Percentiles rank a stretch among this genome's conserved stretches.
These are phyloP conservation scores for Xylaria sp. DNA, from an alignment of 2,329 filamentous ascomycete species.

Conservation along the genomic window DNA sequence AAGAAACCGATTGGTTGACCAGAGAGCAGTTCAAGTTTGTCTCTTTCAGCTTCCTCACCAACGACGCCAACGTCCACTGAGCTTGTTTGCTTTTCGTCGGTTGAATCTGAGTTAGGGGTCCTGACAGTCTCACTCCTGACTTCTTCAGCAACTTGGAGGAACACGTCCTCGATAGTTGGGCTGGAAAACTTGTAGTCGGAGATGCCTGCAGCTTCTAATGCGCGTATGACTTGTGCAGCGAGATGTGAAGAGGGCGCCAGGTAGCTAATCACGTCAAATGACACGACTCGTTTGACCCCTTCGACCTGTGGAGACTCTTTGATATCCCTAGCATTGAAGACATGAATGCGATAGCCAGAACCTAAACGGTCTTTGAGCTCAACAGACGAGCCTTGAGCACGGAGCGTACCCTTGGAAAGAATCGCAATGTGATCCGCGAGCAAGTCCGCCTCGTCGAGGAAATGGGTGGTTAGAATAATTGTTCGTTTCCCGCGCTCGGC, in stretches of 20 bases:
- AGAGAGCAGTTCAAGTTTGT: slow-evolving; percentile 68
- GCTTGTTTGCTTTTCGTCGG: slow-evolving; percentile 42
- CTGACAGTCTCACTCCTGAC: slow-evolving; percentile 63
- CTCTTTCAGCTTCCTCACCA: slow-evolving; percentile 46
- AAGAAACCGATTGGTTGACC: slow-evolving; percentile 76
- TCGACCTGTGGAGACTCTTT: slow-evolving; percentile 61
- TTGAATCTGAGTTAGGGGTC: slow-evolving; percentile 24
- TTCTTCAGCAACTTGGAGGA: slow-evolving; percentile 86
- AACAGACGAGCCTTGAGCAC: slow-evolving; percentile 84
- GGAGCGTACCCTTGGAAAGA: slow-evolving; percentile 83
- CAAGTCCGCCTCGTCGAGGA: slow-evolving; percentile 91
- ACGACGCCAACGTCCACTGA: slow-evolving; percentile 39
- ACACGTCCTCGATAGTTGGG: slow-evolving; percentile 93
- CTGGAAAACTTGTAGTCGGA: slow-evolving; percentile 86
- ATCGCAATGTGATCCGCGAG: slow-evolving; percentile 90
- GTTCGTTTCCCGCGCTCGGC: slow-evolving; percentile 84
- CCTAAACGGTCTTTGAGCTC: slow-evolving; percentile 85
- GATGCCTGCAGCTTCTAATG: slow-evolving; percentile 73
- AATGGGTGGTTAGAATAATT: slow-evolving; percentile 90
- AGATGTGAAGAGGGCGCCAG: slow-evolving; percentile 74
- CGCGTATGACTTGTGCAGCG: slow-evolving; percentile 76
- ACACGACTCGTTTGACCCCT: slow-evolving; percentile 65
- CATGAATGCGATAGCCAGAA: slow-evolving; percentile 84
- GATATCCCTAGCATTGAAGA: slow-evolving; percentile 68
- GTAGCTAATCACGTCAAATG: slow-evolving; percentile 79